Conservation (phyloP, 306 rosid genomes). For the Cucurbita ficifolia region DNA sequence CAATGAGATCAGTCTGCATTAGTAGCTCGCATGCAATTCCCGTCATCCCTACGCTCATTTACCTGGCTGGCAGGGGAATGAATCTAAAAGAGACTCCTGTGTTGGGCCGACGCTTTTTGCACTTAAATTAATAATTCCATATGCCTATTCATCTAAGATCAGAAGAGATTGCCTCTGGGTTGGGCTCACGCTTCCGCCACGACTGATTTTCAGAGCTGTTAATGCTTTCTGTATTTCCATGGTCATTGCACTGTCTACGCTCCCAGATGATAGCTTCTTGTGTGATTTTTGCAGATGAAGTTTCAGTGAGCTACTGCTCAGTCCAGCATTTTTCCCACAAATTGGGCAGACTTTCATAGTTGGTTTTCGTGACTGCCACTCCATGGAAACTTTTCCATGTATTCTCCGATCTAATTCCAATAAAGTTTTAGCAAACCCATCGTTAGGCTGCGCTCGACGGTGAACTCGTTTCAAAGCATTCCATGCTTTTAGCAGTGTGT, state of each 20-base stretch:
- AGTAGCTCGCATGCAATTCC: too few relatives aligned
- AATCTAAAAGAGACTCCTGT: not conserved
- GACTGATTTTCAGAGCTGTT: slow-evolving; percentile 39
- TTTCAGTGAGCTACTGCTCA: slow-evolving; percentile 85
- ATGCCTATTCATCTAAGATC: slow-evolving; percentile 1
- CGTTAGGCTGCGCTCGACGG: slow-evolving; percentile 89
- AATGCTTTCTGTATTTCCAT: slow-evolving; percentile 47
- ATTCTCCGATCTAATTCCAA: slow-evolving; percentile 43
- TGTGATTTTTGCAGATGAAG: slow-evolving; percentile 88
- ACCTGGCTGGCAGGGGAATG: not conserved
- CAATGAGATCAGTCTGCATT: too few relatives aligned
- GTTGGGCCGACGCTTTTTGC: too few relatives aligned
- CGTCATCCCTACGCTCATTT: too few relatives aligned
- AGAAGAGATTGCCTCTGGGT: slow-evolving; percentile 1
- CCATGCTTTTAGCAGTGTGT: slow-evolving; percentile 65
- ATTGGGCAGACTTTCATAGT: slow-evolving; percentile 76
- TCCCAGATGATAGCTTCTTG: slow-evolving; percentile 81
- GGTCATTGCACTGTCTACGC: slow-evolving; percentile 88
- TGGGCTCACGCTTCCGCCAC: slow-evolving; percentile 2
- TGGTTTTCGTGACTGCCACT: slow-evolving; percentile 79
- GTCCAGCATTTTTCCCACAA: slow-evolving; percentile 86
- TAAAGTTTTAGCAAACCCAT: slow-evolving; percentile 65
- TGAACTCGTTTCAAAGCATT: slow-evolving; percentile 62
- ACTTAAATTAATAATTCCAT: not conserved
- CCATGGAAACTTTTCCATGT: slow-evolving; percentile 77